These are phyloP conservation scores for Nannochloris sp. DNA, from an alignment of 139 green algal species.

Conservation along the genomic window DNA sequence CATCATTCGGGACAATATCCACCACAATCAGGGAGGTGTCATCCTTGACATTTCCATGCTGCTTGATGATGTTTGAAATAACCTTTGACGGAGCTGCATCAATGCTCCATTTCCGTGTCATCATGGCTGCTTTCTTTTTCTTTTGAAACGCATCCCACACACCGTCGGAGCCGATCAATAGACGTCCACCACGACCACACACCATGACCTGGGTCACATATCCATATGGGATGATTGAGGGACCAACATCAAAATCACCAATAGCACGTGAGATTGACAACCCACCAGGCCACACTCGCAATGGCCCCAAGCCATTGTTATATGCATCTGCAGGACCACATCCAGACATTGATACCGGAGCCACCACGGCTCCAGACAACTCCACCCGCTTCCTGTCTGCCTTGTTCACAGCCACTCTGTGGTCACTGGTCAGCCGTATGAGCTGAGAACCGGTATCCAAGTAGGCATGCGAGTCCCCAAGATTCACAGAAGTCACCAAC, in stretches of 20 bases:
- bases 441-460: conserved; percentile 57
- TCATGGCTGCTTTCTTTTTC: conserved; percentile 13
- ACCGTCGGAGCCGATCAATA: conserved; percentile 78
- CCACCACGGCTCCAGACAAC: conserved; percentile 26
- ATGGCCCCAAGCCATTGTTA: conserved; percentile 61
- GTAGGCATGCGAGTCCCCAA: conserved; percentile 75
- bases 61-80: conserved; percentile 23
- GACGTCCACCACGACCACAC: conserved; percentile 46
- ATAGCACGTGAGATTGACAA: conserved; percentile 76
- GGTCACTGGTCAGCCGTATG: conserved; percentile 35
- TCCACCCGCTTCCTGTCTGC: conserved; percentile 35
- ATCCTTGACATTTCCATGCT: conserved; percentile 51
- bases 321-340: conserved; percentile 10
- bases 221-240: conserved; percentile 63
- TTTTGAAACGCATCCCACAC: conserved; percentile 84
- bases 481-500: conserved; percentile 71
- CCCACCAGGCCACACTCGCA: conserved; percentile 85
- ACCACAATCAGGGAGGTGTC: conserved; percentile 75
- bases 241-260: conserved; percentile 79
- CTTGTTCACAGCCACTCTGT: conserved; percentile 37
- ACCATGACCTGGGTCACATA: conserved; percentile 73
- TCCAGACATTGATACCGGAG: conserved; percentile 32
- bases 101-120: conserved; percentile 26
- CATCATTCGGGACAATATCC: conserved; percentile 56
- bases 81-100: conserved; percentile 21